These are phyloP conservation scores for Paspalum notatum DNA, from an alignment of 176 grass and related monocot genomes.

Conservation along the genomic window DNA sequence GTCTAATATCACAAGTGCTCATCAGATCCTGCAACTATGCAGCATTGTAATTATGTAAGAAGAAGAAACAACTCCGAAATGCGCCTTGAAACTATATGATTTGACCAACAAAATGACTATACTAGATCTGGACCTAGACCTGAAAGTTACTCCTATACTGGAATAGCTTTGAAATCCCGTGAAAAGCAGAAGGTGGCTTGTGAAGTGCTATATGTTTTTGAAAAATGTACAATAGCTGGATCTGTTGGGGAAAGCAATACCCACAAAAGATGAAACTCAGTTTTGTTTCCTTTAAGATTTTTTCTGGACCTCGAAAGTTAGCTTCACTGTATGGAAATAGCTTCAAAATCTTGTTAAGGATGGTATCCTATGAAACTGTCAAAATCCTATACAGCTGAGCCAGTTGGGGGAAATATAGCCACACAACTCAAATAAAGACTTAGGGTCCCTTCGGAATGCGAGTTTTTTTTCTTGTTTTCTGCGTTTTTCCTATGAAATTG, in stretches of 20 bases:
- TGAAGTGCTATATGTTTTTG: neutral
- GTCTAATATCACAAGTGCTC: neutral
- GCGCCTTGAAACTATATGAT: neutral
- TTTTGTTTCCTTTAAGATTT: neutral
- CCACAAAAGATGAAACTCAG: neutral
- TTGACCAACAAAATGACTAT: neutral
- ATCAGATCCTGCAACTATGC: neutral
- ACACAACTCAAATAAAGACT: neutral
- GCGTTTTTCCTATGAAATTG: no score
- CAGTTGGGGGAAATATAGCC: neutral
- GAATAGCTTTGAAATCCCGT: neutral
- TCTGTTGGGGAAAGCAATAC: neutral
- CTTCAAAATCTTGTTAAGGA: neutral
- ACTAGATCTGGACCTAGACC: neutral
- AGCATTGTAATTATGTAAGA: neutral
- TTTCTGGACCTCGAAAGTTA: neutral
- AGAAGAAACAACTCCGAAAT: neutral
- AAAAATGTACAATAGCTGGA: neutral
- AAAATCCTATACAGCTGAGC: neutral
- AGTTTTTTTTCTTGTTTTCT: no score
- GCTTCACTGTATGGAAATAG: neutral
- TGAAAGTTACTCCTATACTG: neutral
- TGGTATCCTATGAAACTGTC: neutral
- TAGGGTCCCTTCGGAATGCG: no score
- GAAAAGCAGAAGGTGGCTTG: neutral